Base-by-base conservation (phyloP, 129 eudicot genomes). In the Rutidosis leptorrhynchoides region DNA sequence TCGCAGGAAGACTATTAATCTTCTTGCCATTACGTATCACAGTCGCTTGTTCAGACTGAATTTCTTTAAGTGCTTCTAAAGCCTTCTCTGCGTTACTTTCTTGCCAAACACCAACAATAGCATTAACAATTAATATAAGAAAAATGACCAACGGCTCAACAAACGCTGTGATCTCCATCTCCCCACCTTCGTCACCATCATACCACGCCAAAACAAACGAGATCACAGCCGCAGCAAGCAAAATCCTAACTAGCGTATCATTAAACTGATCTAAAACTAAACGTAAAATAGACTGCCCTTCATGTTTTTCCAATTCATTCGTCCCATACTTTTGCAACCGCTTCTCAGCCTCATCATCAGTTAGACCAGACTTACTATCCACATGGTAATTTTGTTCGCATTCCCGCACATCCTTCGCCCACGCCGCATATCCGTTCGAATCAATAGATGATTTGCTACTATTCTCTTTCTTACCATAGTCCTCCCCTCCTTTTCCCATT, bases 31-130 rank as follows among this genome's bases (percentile, higher is more conserved):
- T 68, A 17, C 83, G 89, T 20, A 78, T 65, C 64, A 84, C 97
- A 28, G 74, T 72, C 0, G 94, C 89, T 33, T 83, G 89, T 68
- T 81, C 84, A 0, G 89, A 86, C 23, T 90, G 97, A 78, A 90
- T 87, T 28, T 90, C 97, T 74, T 90, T 87, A 45, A 90, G 85
- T 17, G 97, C 97, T 64, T 90, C 97, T 29, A 90, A 78, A 54
- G 97, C 97, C 57, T 87, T 90, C 49, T 90, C 97, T 0, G 97
- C 97, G 24, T 90, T 90, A 56, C 78, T 88, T 80, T 90, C 97
- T 78, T 90, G 95, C 97, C 97, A 90, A 27, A 90, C 97, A 27
- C 97, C 97, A 42, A 90, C 95, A 76, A 84, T 70, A 2, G 95
- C 97, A 37, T 90, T 90, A 43, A 90, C 83, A 63, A 90, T 76